Evolutionary conservation across 345 rosid genomes (phyloP).

Genomic region (Viola odorata): DNA sequence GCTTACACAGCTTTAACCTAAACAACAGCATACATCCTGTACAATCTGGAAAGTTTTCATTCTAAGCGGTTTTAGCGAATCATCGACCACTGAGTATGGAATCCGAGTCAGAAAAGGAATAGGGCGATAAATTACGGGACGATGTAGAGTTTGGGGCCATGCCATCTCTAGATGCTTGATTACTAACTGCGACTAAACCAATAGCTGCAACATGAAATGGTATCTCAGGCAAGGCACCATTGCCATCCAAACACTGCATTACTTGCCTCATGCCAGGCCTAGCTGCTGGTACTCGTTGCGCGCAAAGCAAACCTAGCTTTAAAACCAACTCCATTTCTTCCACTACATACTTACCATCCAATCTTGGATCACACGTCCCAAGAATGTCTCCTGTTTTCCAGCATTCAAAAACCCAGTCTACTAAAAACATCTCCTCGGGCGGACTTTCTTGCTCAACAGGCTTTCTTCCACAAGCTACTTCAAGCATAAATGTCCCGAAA

Average conservation of each 20-base stretch:
- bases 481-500: conserved; percentile 16
- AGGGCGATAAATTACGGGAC: conserved; percentile 4
- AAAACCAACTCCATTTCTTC: conserved; percentile 16
- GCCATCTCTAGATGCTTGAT: neutral
- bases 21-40: too few species aligned
- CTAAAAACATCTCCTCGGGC: conserved; percentile 4
- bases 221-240: conserved; percentile 7
- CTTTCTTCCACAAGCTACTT: conserved; percentile 19
- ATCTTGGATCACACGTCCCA: conserved; percentile 10
- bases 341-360: conserved; percentile 6
- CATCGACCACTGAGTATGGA: conserved; percentile 22
- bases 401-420: conserved; percentile 12
- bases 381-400: conserved; percentile 14
- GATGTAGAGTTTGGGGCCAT: conserved; percentile 5
- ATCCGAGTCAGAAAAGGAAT: conserved; percentile 20
- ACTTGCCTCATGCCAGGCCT: conserved; percentile 24
- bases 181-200: neutral
- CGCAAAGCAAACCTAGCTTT: conserved; percentile 16
- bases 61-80: neutral
- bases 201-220: neutral
- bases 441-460: neutral
- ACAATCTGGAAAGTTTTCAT: neutral
- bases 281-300: neutral
- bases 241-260: conserved; percentile 10
- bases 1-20: neutral